Percentiles rank a stretch among this genome's conserved stretches.
Conservation (phyloP, 208 protist genomes). For the Trypanosomatidae sp. region DNA sequence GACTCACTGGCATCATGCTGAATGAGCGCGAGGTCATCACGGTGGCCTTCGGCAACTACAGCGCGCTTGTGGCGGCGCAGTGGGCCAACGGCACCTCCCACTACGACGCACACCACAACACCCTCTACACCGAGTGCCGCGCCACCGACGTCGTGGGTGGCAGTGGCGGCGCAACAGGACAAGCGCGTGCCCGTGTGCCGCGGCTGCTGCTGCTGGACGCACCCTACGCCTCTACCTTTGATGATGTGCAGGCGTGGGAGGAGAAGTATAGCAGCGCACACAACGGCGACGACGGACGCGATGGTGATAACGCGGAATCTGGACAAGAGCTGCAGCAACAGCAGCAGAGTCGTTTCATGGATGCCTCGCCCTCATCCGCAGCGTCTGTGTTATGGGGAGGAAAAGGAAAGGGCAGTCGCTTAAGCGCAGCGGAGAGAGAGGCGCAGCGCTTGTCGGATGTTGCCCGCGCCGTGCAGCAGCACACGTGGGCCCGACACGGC, state of each 20-base stretch:
- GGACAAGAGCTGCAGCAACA: not conserved
- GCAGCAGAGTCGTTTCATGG: not conserved
- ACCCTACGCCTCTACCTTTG: constrained; percentile 58
- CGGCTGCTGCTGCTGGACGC: constrained; percentile 76
- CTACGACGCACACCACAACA: constrained; percentile 62
- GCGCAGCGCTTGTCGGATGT: not conserved
- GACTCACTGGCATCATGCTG: no score
- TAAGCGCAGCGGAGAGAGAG: not conserved
- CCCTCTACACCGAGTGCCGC: constrained; percentile 64
- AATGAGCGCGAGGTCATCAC: constrained; percentile 78
- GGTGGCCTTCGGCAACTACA: constrained; percentile 83
- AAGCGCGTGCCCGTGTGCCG: constrained; percentile 43
- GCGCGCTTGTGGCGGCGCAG: constrained; percentile 81
- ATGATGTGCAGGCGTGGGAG: constrained; percentile 25
- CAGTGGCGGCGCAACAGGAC: not conserved
- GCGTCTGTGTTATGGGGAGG: no score
- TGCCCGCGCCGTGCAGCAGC: constrained; percentile 9
- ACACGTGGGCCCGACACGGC: constrained; percentile 8
- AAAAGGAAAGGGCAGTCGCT: no score
- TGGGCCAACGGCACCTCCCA: constrained; percentile 83
- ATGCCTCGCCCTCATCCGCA: no score
- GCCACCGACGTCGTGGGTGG: constrained; percentile 34
- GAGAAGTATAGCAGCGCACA: constrained; percentile 9
- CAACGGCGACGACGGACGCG: constrained; percentile 15
- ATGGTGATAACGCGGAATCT: not conserved